Evolutionary conservation across 2,329 filamentous ascomycete species (phyloP), one percentile per base, ranked within the genome.

Genomic region (Torrubiella hemipterigena): DNA sequence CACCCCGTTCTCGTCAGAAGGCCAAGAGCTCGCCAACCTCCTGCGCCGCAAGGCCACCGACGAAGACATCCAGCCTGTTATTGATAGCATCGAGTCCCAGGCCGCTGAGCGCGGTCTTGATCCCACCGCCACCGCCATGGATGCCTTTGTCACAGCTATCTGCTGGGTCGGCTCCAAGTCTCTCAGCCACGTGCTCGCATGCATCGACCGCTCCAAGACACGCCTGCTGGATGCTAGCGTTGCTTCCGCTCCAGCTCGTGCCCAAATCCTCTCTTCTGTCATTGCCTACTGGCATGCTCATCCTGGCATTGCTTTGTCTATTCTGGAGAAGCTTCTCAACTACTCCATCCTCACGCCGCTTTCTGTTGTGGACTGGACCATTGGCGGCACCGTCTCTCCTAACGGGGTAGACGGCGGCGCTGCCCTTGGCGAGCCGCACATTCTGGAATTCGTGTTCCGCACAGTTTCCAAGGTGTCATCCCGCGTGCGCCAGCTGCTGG

Each of bases 241-340:
- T 2, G 69, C 75, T 27, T 89, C 82, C 0, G 73, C 85, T 36
- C 69, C 70, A 3, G 86, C 85, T 2, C 76, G 86, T 24, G 72
- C 77, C 25, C 91, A 98, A 56, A 93, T 98, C 47, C 82, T 96
- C 44, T 74, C 79, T 5, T 83, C 83, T 5, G 86, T 96, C 23
- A 83, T 95, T 63, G 69, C 77, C 24, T 98, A 95, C 63, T 98
- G 91, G 91, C 72, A 73, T 28, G 79, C 89, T 19, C 89, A 98
- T 47, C 86, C 89, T 0, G 91, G 91, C 37, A 79, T 93, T 26
- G 91, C 86, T 4, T 74, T 96, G 43, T 83, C 82, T 44, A 93
- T 98, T 45, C 72, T 96, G 36, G 89, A 96, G 63, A 96, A 96
- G 58, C 71, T 98, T 5, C 77, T 98, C 44, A 98, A 96, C 60